Conservation (phyloP, 176 grass and related monocot species). For the Areca catechu region DNA sequence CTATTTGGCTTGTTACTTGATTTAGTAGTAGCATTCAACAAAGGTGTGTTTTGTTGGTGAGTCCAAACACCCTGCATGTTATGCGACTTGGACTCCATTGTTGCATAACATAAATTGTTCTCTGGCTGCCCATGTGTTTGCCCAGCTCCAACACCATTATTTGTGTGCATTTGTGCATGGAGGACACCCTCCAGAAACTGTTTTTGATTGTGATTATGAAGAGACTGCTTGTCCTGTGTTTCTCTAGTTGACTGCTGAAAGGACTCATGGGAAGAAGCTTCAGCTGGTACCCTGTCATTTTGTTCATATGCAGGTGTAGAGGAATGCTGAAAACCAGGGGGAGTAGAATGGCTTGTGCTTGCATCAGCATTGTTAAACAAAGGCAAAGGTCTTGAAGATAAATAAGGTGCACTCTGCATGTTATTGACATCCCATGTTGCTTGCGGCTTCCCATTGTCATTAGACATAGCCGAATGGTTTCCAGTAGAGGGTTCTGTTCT, state of each 20-base stretch:
- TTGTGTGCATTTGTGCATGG: constrained; percentile 41
- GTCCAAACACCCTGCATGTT: constrained; percentile 52
- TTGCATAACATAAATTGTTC: constrained; percentile 28
- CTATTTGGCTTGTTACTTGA: constrained; percentile 55
- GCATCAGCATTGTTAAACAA: constrained; percentile 30
- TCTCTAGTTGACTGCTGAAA: constrained; percentile 42
- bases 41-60: constrained; percentile 42
- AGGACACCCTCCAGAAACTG: constrained; percentile 44
- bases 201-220: constrained; percentile 42
- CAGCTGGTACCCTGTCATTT: constrained; percentile 27
- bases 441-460: constrained; percentile 28
- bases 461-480: background rate
- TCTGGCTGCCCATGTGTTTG: constrained; percentile 45
- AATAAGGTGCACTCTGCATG: constrained; percentile 26
- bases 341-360: constrained; percentile 38
- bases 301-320: constrained; percentile 31
- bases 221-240: constrained; percentile 37
- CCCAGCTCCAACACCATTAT: constrained; percentile 45
- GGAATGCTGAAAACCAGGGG: constrained; percentile 51
- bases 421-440: constrained; percentile 27
- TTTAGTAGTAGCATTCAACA: constrained; percentile 46
- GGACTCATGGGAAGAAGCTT: constrained; percentile 26
- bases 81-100: constrained; percentile 29
- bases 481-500: constrained; percentile 18
- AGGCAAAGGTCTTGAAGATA: constrained; percentile 12